Conservation (phyloP, 106 monocot genomes). For the Dendrobium chrysotoxum region DNA sequence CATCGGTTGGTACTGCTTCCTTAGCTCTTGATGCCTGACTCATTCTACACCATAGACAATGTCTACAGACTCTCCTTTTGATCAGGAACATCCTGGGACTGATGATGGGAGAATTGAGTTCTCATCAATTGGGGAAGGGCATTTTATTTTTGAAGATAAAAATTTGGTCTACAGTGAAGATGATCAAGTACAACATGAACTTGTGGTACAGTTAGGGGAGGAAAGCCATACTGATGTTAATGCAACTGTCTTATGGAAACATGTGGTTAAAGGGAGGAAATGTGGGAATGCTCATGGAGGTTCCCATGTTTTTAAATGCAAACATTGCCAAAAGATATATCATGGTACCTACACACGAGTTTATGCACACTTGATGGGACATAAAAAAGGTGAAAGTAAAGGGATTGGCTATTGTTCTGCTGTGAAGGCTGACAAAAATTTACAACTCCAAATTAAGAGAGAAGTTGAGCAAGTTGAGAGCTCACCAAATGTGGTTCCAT, state of each 20-base stretch:
- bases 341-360: conserved; percentile 51
- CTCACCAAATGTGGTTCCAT: conserved; percentile 37
- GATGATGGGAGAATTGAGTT: conserved; percentile 32
- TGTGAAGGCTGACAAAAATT: conserved; percentile 39
- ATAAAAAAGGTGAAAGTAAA: conserved; percentile 53
- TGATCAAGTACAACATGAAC: conserved; percentile 31
- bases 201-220: conserved; percentile 28
- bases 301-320: conserved; percentile 51
- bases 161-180: conserved; percentile 30
- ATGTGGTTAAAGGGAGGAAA: conserved; percentile 46
- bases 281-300: conserved; percentile 61
- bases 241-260: conserved; percentile 49
- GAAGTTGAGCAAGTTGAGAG: conserved; percentile 53
- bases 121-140: conserved; percentile 34
- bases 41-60: conserved; percentile 14
- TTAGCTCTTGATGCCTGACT: neutral
- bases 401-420: conserved; percentile 50
- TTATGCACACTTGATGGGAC: conserved; percentile 56
- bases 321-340: conserved; percentile 47
- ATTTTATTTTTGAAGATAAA: conserved; percentile 45
- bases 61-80: conserved; percentile 27
- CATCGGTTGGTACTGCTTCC: neutral
- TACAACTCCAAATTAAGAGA: conserved; percentile 41
- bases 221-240: conserved; percentile 31
- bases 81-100: conserved; percentile 22